A percentile compares a stretch with the other conserved stretches of the same genome.
Conservation (phyloP, 2,329 filamentous ascomycete genomes). For the Chaetomium sp. region DNA sequence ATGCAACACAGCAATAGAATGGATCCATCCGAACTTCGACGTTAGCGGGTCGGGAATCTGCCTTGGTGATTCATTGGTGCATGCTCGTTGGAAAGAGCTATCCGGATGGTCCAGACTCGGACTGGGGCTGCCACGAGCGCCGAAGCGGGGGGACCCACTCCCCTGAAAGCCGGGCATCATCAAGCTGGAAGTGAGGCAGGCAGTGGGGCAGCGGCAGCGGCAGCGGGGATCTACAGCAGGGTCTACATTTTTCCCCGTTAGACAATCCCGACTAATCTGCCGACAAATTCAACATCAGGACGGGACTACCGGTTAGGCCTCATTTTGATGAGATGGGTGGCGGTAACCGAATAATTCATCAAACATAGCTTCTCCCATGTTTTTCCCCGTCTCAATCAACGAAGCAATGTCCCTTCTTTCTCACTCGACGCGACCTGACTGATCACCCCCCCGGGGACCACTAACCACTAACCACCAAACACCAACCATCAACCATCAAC, state of each 20-base stretch:
- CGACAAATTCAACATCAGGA: constrained; percentile 26
- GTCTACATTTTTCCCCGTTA: constrained; percentile 37
- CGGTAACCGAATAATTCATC: constrained; percentile 20
- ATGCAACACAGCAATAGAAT: background rate
- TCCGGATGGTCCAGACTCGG: background rate
- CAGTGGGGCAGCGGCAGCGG: background rate
- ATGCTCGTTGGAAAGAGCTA: background rate
- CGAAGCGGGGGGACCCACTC: constrained; percentile 16
- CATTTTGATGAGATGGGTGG: constrained; percentile 13
- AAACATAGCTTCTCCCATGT: background rate
- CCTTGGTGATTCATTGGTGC: background rate
- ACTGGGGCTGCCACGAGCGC: background rate
- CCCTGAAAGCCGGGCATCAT: background rate
- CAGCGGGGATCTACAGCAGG: constrained; percentile 27
- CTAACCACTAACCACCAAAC: no score
- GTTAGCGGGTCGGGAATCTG: background rate
- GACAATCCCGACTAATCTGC: constrained; percentile 35
- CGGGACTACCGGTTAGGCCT: constrained; percentile 19
- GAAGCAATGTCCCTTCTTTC: constrained; percentile 3
- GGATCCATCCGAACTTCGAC: background rate
- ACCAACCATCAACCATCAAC: background rate
- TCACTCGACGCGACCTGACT: constrained; percentile 15
- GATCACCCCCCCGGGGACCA: background rate
- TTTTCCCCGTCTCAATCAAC: background rate
- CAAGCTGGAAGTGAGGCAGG: background rate